Percentiles rank a stretch among this genome's conserved stretches.
Conservation (phyloP, 1,284 basidiomycete species). For the Rhodotorula sp. region DNA sequence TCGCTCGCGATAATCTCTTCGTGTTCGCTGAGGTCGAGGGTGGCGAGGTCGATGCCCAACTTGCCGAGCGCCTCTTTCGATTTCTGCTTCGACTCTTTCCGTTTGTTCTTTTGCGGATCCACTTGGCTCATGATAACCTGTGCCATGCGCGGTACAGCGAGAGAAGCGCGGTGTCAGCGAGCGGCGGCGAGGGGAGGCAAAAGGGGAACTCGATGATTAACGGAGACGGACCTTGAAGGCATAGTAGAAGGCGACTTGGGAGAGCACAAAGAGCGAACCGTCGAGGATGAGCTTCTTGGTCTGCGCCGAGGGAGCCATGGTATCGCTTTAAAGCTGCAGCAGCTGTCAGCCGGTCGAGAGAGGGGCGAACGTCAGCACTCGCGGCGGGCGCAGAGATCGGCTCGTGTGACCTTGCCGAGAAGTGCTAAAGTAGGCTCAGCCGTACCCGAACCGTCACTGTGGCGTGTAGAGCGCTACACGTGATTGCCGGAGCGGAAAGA, state of each 20-base stretch:
- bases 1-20: constrained; percentile 81
- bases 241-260: constrained; percentile 51
- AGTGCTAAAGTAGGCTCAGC: too few relatives aligned
- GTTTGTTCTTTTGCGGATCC: constrained; percentile 55
- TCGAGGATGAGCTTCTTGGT: constrained; percentile 48
- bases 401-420: too few relatives aligned
- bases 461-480: too few relatives aligned
- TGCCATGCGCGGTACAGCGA: too few relatives aligned
- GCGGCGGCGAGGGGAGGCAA: too few relatives aligned
- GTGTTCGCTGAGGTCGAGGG: constrained; percentile 72
- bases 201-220: too few relatives aligned
- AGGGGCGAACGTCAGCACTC: too few relatives aligned
- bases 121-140: constrained; percentile 49
- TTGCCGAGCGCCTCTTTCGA: constrained; percentile 68
- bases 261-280: constrained; percentile 39
- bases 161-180: too few relatives aligned
- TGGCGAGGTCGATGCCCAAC: constrained; percentile 62
- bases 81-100: constrained; percentile 63
- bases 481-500: too few relatives aligned
- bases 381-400: too few relatives aligned
- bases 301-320: constrained; percentile 18
- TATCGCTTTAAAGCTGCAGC: background rate
- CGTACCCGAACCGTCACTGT: too few relatives aligned
- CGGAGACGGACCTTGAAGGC: constrained; percentile 47
- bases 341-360: background rate